A percentile compares a stretch with the other conserved stretches of the same genome.
These are phyloP conservation scores for Phytopythium cucurbitacearum DNA, from an alignment of 352 stramenopile genomes.

Conservation along the genomic window DNA sequence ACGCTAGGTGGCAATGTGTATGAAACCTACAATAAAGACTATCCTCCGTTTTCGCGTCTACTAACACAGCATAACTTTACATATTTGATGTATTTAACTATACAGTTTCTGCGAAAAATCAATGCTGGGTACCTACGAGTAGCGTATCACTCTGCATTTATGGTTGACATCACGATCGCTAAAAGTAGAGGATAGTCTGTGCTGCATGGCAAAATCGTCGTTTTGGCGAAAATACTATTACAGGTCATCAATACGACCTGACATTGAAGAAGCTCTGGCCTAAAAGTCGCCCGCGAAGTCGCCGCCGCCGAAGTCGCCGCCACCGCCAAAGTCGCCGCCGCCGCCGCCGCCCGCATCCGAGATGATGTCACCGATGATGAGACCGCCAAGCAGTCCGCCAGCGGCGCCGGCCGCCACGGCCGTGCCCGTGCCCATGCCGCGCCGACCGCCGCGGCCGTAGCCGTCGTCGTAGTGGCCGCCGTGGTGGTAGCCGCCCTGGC, in stretches of 20 bases:
- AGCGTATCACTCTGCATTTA: no score
- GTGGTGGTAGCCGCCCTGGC: conserved; percentile 19
- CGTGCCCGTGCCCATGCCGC: conserved; percentile 32
- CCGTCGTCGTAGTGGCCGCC: conserved; percentile 14
- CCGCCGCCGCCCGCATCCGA: not conserved
- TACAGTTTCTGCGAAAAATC: no score
- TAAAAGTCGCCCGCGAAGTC: conserved; percentile 37
- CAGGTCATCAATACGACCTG: not conserved
- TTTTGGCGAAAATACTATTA: not conserved
- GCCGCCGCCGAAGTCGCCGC: conserved; percentile 15
- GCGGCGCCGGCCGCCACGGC: conserved; percentile 32
- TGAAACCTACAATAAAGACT: no score
- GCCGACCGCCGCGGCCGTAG: conserved; percentile 18
- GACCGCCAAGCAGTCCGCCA: conserved; percentile 31
- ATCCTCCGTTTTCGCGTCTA: no score
- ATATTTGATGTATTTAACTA: no score
- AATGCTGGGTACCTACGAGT: no score
- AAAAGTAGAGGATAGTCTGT: no score
- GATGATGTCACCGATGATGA: conserved; percentile 25
- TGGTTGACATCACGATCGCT: no score
- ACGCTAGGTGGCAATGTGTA: no score
- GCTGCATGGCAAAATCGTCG: no score
- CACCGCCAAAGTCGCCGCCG: conserved; percentile 7
- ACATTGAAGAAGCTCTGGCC: not conserved
- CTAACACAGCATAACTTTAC: no score